Conservation (phyloP, 2,329 filamentous ascomycete genomes). For the Fusarium siculi region DNA sequence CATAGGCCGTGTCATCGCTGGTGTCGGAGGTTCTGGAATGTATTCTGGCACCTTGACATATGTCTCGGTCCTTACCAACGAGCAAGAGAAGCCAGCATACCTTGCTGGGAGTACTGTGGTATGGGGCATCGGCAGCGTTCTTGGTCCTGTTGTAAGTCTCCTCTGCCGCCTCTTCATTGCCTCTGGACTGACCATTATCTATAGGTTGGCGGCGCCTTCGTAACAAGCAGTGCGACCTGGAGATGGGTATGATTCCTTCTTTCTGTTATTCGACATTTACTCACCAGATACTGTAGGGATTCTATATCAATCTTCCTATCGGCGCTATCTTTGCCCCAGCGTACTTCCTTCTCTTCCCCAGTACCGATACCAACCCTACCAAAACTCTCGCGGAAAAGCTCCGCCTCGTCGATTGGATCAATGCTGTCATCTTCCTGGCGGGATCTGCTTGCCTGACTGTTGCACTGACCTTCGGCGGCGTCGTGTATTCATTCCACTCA, state of each 20-base stretch:
- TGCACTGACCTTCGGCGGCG: background rate
- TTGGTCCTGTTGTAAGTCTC: background rate
- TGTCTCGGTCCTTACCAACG: background rate
- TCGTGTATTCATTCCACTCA: background rate
- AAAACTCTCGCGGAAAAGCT: background rate
- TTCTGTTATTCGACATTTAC: background rate
- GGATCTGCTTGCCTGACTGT: conserved; percentile 1
- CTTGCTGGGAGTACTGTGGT: background rate
- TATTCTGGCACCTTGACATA: background rate
- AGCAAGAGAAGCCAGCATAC: background rate
- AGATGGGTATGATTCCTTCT: background rate
- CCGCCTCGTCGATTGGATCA: background rate
- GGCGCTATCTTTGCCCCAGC: background rate
- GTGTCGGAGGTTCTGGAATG: background rate
- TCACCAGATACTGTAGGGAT: background rate
- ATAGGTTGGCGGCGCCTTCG: background rate
- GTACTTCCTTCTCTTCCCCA: background rate
- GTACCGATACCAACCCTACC: background rate
- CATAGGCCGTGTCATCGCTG: background rate
- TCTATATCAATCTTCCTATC: background rate
- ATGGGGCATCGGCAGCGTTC: background rate
- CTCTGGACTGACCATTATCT: rapidly evolving
- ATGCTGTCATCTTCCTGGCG: background rate
- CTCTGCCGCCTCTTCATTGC: too few species aligned
- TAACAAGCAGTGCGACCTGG: background rate